Evolutionary conservation across 169 alveolate genomes (phyloP), one percentile per base, ranked within the genome.

Genomic region (Toxoplasma gondii): DNA sequence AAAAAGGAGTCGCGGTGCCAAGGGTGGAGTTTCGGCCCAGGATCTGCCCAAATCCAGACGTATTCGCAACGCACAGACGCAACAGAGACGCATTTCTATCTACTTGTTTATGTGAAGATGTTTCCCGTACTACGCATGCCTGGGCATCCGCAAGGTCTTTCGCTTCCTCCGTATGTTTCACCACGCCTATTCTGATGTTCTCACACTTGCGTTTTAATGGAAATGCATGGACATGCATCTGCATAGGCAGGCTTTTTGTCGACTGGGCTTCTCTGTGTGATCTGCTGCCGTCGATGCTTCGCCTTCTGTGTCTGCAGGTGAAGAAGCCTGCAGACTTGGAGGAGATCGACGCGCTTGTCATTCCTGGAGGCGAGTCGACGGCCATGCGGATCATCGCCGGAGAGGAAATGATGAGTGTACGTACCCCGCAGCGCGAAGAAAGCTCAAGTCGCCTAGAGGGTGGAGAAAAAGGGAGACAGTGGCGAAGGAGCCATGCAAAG

Each of bases 351-450:
- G 95, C 88, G 0, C 92, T 92, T 67, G 86, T 92, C 88, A 92
- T 92, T 39, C 95, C 95, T 29, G 95, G 95, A 4, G 95, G 95
- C 36, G 95, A 92, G 80, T 67, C 90, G 36, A 92, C 95, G 27
- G 64, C 88, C 36, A 58, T 92, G 92, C 67, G 91, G 81, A 92
- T 92, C 92, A 69, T 92, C 74, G 91, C 88, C 0, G 91, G 88
- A 45, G 88, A n/a, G 29, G 81, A 70, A 39, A 29, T 70, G 86
- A 43, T 88, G 43, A 16, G 54, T 54, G 64, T 58, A 67, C 53
- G 54, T 49, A 88, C 53, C 54, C 39, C 58, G 74, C 74, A 19
- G 34, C 4, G 31, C 4, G 58, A 12, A 49, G 88, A 41, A 4
- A 9, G 7, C 24, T 10, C 12, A 41, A 17, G 49, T 22, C 31